Base-by-base conservation (phyloP, 179 eudicot species). In the Beta corolliflora region DNA sequence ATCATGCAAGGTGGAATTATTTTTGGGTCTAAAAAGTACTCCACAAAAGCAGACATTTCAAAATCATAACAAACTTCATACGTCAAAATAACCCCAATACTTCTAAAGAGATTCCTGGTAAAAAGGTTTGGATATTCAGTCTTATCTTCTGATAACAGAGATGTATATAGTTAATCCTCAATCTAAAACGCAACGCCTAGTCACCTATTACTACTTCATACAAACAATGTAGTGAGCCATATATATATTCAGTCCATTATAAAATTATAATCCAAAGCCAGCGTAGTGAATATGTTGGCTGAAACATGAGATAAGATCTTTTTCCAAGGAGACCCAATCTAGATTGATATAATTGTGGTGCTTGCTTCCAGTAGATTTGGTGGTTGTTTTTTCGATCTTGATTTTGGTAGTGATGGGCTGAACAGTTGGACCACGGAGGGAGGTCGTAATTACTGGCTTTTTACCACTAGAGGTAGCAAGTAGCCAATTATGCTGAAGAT, bases 341-440 rank as follows among this genome's bases (percentile, higher is more conserved):
- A 54, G 75, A 46, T 71, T 60, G 56, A 64, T 31, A 31, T 31
- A 72, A 69, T 46, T 70, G 74, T 84, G 87, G 84, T 80, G 77
- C 83, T 61, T 64, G 65, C 78, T 84, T 82, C 55, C 25, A 54
- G 76, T 69, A 58, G 79, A 69, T 65, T 80, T 56, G 36, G 64
- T 46, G 75, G 46, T 74, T 44, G 50, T 19, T 78, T 67, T 78
- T 60, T 14, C 44, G 63, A 46, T 70, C 55, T 46, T 64, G 76
- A 73, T 7, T 67, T 69, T 29, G 79, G 55, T 61, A 48, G 65
- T 19, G 52, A 76, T 71, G 45, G 60, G 13, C 53, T 50, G 54
- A 31, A 45, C 45, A 76, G 12, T 14, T 48, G 87, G 87, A 78
- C 84, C 87, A 81, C 84, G 59, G 74, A 78, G 16, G 66, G 80